A percentile compares a stretch with the other conserved stretches of the same genome.
Evolutionary conservation across 2,329 filamentous ascomycete genomes (phyloP).

Genomic region (Phoma sp.): DNA sequence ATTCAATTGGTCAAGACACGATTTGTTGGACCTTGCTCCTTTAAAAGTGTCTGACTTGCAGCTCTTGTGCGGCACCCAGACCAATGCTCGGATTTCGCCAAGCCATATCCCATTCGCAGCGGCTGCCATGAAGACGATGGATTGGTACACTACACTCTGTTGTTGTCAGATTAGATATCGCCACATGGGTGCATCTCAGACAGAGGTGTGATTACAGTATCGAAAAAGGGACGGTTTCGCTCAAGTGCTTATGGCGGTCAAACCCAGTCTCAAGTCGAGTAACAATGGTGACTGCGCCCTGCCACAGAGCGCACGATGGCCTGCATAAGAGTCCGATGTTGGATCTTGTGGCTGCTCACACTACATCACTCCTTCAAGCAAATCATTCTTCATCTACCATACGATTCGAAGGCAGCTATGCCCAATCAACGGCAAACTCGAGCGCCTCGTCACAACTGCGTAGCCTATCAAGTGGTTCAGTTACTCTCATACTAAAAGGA

Average conservation of each 20-base stretch:
- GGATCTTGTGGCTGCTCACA: not conserved
- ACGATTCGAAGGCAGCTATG: not conserved
- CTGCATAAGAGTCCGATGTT: slow-evolving; percentile 5
- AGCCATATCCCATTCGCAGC: not conserved
- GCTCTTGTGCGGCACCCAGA: slow-evolving; percentile 4
- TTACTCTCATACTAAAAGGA: not conserved
- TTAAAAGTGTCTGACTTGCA: not conserved
- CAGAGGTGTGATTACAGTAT: not conserved
- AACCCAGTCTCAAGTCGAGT: not conserved
- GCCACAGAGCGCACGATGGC: slow-evolving; percentile 6
- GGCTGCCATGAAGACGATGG: not conserved
- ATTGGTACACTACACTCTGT: not conserved
- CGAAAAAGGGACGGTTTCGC: not conserved
- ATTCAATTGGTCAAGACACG: not conserved
- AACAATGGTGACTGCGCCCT: not conserved
- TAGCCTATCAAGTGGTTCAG: too few species aligned
- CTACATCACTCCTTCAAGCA: not conserved
- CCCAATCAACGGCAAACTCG: not conserved
- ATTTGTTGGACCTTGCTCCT: not conserved
- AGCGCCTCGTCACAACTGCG: not conserved
- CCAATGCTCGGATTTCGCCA: slow-evolving; percentile 1
- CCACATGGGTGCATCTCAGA: slow-evolving; percentile 6
- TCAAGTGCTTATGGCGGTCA: slow-evolving; percentile 5
- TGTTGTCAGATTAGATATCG: slow-evolving; percentile 1
- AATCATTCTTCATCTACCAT: not conserved